A percentile compares a stretch with the other conserved stretches of the same genome.
Evolutionary conservation across 768 basidiomycete genomes (phyloP).

Genomic region (Peribolospora kevripleyi): DNA sequence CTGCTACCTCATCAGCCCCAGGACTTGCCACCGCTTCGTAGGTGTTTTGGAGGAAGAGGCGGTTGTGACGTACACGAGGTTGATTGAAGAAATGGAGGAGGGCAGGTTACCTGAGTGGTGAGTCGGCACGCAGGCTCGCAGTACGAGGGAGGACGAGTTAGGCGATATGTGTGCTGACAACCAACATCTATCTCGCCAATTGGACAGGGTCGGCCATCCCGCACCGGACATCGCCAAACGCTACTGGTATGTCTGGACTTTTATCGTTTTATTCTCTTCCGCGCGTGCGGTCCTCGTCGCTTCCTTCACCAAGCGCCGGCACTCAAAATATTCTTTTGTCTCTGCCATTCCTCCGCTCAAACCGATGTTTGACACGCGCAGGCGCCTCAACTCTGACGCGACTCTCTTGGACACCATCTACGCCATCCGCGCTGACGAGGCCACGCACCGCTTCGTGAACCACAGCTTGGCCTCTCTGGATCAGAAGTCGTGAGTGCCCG

Average conservation of each 20-base stretch:
- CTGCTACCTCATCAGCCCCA: constrained; percentile 32
- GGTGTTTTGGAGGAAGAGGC: constrained; percentile 60
- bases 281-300: constrained; percentile 2
- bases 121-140: constrained; percentile 4
- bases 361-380: too few relatives aligned
- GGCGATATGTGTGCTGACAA: too few relatives aligned
- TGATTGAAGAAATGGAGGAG: constrained; percentile 57
- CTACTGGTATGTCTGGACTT: constrained; percentile 62
- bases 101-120: constrained; percentile 63
- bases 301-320: neutral
- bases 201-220: constrained; percentile 34
- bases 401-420: constrained; percentile 45
- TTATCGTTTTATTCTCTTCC: constrained; percentile 18
- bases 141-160: neutral
- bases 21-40: constrained; percentile 12
- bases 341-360: neutral
- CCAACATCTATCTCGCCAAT: neutral
- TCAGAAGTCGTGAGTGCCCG: constrained; percentile 12
- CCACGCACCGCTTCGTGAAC: constrained; percentile 59
- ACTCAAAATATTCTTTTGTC: neutral
- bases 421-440: constrained; percentile 78
- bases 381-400: constrained; percentile 15
- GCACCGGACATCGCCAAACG: constrained; percentile 72
- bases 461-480: constrained; percentile 79
- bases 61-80: constrained; percentile 64